These are phyloP conservation scores for Ampelomyces quisqualis DNA, from an alignment of 2,329 filamentous ascomycete species.

Conservation along the genomic window DNA sequence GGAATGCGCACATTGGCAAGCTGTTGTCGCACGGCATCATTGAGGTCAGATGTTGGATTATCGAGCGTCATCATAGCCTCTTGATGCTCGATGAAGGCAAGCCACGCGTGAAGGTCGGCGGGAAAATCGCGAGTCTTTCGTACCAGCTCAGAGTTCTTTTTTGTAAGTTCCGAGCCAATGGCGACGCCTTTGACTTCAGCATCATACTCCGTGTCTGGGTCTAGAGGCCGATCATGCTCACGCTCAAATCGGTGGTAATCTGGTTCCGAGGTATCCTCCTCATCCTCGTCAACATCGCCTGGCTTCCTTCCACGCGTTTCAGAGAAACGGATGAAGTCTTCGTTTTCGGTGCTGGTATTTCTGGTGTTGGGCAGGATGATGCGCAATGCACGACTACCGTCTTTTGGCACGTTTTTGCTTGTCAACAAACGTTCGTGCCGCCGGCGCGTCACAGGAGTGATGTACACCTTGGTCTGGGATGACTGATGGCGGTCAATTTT, in stretches of 20 bases:
- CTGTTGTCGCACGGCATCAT: slow-evolving; percentile 64
- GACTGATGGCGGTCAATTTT: slow-evolving; percentile 67
- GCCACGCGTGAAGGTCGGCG: slow-evolving; percentile 69
- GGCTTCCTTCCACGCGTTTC: slow-evolving; percentile 24
- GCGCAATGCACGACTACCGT: slow-evolving; percentile 29
- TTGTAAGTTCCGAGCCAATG: slow-evolving; percentile 41
- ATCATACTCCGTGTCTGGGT: slow-evolving; percentile 43
- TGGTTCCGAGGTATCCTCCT: slow-evolving; percentile 4
- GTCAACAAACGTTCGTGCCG: slow-evolving; percentile 52
- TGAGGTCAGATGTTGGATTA: slow-evolving; percentile 48
- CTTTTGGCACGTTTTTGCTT: slow-evolving; percentile 20
- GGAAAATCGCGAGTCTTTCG: slow-evolving; percentile 66
- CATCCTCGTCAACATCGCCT: slow-evolving; percentile 18
- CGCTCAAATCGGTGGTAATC: slow-evolving; percentile 45
- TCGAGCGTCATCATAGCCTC: slow-evolving; percentile 62
- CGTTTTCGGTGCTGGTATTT: slow-evolving; percentile 5
- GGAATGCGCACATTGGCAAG: slow-evolving; percentile 78
- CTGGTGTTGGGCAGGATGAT: slow-evolving; percentile 20
- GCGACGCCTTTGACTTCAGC: slow-evolving; percentile 20
- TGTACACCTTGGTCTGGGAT: slow-evolving; percentile 51
- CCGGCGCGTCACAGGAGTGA: slow-evolving; percentile 40
- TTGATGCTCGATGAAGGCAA: slow-evolving; percentile 77
- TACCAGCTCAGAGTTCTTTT: slow-evolving; percentile 62
- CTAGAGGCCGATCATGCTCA: slow-evolving; percentile 17
- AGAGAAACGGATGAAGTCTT: slow-evolving; percentile 38